phyloP scores from a whole-genome alignment of 495 filamentous ascomycete genomes.

The Penicillium salamii region DNA sequence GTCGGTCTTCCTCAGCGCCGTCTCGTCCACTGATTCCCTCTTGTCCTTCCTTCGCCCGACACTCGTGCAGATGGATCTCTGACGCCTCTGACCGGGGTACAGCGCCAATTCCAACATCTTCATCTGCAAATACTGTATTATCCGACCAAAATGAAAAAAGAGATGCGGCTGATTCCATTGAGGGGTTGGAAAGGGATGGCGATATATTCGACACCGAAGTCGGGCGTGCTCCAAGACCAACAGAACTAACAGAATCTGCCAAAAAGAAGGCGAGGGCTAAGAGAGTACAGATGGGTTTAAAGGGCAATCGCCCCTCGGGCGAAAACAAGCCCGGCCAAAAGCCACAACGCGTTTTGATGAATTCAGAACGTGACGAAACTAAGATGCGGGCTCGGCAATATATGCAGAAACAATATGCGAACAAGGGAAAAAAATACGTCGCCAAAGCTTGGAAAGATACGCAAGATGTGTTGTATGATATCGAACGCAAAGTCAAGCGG shows the following conservation, averaged over 20 bases:
- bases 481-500: slow-evolving; percentile 14
- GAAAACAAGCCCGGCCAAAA: no score
- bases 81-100: neutral
- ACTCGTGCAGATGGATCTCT: slow-evolving; percentile 28
- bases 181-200: neutral
- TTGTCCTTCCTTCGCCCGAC: slow-evolving; percentile 16
- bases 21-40: neutral
- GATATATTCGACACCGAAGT: neutral
- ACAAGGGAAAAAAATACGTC: no score
- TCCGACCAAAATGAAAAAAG: no score
- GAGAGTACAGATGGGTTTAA: neutral
- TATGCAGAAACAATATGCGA: slow-evolving; percentile 7
- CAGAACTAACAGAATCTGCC: no score
- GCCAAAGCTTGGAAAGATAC: slow-evolving; percentile 26
- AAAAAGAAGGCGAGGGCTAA: no score
- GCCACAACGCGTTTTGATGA: no score
- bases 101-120: neutral
- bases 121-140: neutral
- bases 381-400: slow-evolving; percentile 30
- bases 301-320: no score
- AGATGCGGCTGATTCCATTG: neutral
- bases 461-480: slow-evolving; percentile 20
- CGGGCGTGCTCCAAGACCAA: no score
- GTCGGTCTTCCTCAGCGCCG: neutral
- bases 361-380: no score